phyloP scores from a whole-genome alignment of 192 early-diverging fungal genomes.

The Dissophora ornata region DNA sequence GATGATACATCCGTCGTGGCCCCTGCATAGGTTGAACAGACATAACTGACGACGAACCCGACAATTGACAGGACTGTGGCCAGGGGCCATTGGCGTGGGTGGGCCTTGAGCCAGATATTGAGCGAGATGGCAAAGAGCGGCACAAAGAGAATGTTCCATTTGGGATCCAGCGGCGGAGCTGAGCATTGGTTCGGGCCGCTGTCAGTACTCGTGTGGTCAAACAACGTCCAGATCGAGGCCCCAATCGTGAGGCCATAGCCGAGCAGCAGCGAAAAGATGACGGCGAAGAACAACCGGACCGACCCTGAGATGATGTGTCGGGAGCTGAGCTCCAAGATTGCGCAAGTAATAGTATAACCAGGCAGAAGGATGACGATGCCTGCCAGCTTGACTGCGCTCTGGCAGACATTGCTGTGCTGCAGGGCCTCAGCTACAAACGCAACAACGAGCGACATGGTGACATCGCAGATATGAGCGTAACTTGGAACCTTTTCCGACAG shows the following conservation, averaged over 20 bases:
- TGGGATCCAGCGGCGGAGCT: slow-evolving; percentile 16
- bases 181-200: slow-evolving; percentile 8
- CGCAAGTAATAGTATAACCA: slow-evolving; percentile 83
- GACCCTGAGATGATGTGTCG: slow-evolving; percentile 91
- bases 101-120: slow-evolving; percentile 61
- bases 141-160: slow-evolving; percentile 62
- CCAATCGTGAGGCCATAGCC: slow-evolving; percentile 82
- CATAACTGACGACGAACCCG: slow-evolving; percentile 74
- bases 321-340: slow-evolving; percentile 89
- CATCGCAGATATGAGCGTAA: slow-evolving; percentile 59
- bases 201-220: slow-evolving; percentile 50
- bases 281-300: slow-evolving; percentile 83
- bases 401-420: slow-evolving; percentile 8
- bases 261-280: slow-evolving; percentile 81
- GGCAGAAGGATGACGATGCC: slow-evolving; percentile 77
- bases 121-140: slow-evolving; percentile 64
- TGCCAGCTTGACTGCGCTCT: slow-evolving; percentile 30
- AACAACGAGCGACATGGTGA: slow-evolving; percentile 60
- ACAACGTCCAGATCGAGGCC: slow-evolving; percentile 61
- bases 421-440: slow-evolving; percentile 59
- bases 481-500: slow-evolving; percentile 44
- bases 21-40: slow-evolving; percentile 62
- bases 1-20: slow-evolving; percentile 64
- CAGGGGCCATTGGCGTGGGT: slow-evolving; percentile 73
- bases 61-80: slow-evolving; percentile 77